Conservation (phyloP, 495 filamentous ascomycete genomes). For the Aspergillus incahuasiensis region DNA sequence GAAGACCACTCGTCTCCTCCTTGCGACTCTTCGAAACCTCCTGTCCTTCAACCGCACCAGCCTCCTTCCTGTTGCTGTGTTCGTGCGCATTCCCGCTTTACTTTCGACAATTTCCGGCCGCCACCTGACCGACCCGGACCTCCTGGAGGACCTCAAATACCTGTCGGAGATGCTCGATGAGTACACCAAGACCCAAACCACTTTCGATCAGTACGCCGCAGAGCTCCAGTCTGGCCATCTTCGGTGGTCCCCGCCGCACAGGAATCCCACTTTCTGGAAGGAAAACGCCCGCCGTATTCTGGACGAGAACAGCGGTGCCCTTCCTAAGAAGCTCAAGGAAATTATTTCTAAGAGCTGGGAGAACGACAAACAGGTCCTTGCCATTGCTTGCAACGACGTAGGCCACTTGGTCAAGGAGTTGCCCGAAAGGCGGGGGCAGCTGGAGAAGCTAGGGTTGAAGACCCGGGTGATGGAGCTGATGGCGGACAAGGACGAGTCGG, state of each 20-base stretch:
- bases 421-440: conserved; percentile 72
- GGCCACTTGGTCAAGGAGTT: conserved; percentile 85
- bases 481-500: conserved; percentile 81
- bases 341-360: conserved; percentile 84
- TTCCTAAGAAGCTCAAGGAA: conserved; percentile 79
- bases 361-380: conserved; percentile 90
- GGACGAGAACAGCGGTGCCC: conserved; percentile 72
- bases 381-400: conserved; percentile 93
- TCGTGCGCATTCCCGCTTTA: conserved; percentile 75
- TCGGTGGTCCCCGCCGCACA: conserved; percentile 93
- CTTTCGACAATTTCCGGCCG: conserved; percentile 75
- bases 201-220: conserved; percentile 90
- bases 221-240: conserved; percentile 87
- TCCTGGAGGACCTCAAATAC: conserved; percentile 75
- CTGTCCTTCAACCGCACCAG: conserved; percentile 66
- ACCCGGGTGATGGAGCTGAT: conserved; percentile 92
- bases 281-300: conserved; percentile 93
- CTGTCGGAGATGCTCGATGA: conserved; percentile 80
- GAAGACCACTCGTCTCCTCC: conserved; percentile 88
- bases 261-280: conserved; percentile 84
- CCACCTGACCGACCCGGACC: conserved; percentile 83
- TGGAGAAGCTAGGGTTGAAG: conserved; percentile 92
- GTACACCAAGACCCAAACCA: conserved; percentile 94
- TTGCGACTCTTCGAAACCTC: conserved; percentile 86
- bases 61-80: conserved; percentile 75